Evolutionary conservation across 179 eudicot species (phyloP).

Genomic region (Pouteria campechiana): DNA sequence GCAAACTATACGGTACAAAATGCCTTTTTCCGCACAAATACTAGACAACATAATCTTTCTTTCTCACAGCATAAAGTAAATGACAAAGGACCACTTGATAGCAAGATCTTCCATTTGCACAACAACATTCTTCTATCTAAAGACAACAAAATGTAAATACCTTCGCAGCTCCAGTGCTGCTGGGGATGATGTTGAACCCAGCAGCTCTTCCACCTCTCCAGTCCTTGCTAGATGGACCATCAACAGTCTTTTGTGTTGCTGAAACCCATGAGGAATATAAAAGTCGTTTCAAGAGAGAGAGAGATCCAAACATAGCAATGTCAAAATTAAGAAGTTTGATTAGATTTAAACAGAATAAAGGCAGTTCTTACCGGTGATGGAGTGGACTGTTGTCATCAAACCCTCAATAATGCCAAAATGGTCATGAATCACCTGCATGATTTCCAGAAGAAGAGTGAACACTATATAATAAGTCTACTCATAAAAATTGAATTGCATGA

Average conservation of each 20-base stretch:
- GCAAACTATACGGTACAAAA: no score
- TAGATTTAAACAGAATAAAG: neutral
- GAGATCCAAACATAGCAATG: neutral
- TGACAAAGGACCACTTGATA: no score
- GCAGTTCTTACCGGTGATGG: slow-evolving; percentile 50
- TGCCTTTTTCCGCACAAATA: no score
- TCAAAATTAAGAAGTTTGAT: neutral
- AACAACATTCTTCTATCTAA: no score
- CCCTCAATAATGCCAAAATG: slow-evolving; percentile 82
- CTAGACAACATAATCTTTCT: no score
- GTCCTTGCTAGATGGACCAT: slow-evolving; percentile 74
- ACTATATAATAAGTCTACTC: no score
- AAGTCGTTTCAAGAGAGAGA: neutral
- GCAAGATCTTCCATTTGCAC: no score
- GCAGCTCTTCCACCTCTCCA: slow-evolving; percentile 92
- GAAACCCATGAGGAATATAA: neutral
- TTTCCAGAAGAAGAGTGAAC: no score
- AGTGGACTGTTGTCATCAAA: slow-evolving; percentile 68
- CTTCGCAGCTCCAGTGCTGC: slow-evolving; percentile 85
- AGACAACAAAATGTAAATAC: slow-evolving; percentile 15
- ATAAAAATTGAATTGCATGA: no score
- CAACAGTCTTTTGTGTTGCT: slow-evolving; percentile 79
- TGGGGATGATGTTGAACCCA: slow-evolving; percentile 70
- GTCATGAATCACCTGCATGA: slow-evolving; percentile 49
- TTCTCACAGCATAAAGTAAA: no score